Conservation (phyloP, 1,139 yeast genomes). For the Candida glucosophila region DNA sequence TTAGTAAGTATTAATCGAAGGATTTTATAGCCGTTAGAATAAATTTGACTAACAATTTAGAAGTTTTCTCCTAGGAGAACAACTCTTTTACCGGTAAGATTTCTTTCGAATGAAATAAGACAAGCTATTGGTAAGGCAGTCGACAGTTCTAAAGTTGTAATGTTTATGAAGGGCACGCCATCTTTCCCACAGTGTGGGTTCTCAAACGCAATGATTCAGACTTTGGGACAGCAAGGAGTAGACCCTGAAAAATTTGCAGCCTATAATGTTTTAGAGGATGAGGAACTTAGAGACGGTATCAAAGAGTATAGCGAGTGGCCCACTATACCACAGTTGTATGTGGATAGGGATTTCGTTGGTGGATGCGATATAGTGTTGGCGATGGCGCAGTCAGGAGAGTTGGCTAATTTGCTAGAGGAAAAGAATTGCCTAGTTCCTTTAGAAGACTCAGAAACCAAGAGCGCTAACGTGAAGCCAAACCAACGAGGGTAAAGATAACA, state of each 20-base stretch:
- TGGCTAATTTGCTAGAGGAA: constrained; percentile 72
- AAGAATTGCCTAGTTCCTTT: constrained; percentile 76
- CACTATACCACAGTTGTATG: constrained; percentile 71
- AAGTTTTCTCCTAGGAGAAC: not conserved
- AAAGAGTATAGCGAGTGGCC: constrained; percentile 97
- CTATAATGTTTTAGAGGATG: constrained; percentile 90
- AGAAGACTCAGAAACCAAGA: constrained; percentile 36
- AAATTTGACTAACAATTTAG: not conserved
- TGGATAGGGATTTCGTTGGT: constrained; percentile 80
- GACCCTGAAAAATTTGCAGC: constrained; percentile 96
- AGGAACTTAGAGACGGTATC: constrained; percentile 85
- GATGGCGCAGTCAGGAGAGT: constrained; percentile 90
- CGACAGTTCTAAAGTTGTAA: constrained; percentile 82
- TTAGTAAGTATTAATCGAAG: too few species aligned
- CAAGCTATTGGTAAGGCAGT: constrained; percentile 82
- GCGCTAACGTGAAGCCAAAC: constrained; percentile 32
- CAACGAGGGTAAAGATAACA: constrained; percentile 16
- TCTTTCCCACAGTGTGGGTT: constrained; percentile 98
- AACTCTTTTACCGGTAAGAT: constrained; percentile 23
- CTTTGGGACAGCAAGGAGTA: constrained; percentile 93
- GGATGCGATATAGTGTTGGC: constrained; percentile 93
- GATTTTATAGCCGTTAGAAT: not conserved
- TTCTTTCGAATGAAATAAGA: constrained; percentile 68
- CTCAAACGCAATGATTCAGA: constrained; percentile 87
- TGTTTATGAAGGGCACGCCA: constrained; percentile 96